A percentile compares a stretch with the other conserved stretches of the same genome.
These are phyloP conservation scores for Yarrowia hollandica DNA, from an alignment of 805 yeast genomes.

Conservation along the genomic window DNA sequence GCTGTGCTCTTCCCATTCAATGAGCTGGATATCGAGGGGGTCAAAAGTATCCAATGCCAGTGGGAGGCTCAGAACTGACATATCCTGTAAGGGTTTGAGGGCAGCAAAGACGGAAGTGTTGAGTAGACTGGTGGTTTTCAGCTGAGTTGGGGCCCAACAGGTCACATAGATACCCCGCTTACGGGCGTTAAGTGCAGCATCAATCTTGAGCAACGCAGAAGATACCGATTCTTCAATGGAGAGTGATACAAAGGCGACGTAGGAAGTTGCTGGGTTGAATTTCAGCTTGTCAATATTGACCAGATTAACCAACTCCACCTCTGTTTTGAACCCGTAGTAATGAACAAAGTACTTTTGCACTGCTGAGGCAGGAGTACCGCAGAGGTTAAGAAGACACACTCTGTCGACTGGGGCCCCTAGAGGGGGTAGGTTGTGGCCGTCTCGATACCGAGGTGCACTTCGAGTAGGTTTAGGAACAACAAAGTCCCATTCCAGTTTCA, in stretches of 20 bases:
- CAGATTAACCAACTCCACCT: neutral
- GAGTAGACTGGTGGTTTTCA: neutral
- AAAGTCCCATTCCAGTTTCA: constrained; percentile 15
- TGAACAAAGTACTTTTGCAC: constrained; percentile 11
- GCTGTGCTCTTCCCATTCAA: constrained; percentile 20
- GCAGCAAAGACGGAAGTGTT: neutral
- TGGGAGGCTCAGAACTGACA: constrained; percentile 3
- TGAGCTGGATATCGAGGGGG: constrained; percentile 22
- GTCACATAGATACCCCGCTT: constrained; percentile 1
- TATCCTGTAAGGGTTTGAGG: constrained; percentile 2
- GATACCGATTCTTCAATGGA: constrained; percentile 5
- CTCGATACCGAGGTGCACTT: neutral
- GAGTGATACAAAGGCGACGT: neutral
- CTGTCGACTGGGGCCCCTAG: constrained; percentile 17
- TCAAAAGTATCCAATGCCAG: constrained; percentile 4
- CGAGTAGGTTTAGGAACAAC: neutral
- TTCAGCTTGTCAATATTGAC: neutral
- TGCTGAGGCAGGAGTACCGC: neutral
- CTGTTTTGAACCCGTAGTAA: constrained; percentile 13
- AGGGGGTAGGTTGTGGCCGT: neutral
- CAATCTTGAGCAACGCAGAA: constrained; percentile 13
- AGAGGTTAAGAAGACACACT: constrained; percentile 15
- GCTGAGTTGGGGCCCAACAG: constrained; percentile 1
- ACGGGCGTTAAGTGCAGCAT: constrained; percentile 7
- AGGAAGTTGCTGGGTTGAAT: neutral